Conservation (phyloP, 768 basidiomycete genomes). For the Piloderma croceum region DNA sequence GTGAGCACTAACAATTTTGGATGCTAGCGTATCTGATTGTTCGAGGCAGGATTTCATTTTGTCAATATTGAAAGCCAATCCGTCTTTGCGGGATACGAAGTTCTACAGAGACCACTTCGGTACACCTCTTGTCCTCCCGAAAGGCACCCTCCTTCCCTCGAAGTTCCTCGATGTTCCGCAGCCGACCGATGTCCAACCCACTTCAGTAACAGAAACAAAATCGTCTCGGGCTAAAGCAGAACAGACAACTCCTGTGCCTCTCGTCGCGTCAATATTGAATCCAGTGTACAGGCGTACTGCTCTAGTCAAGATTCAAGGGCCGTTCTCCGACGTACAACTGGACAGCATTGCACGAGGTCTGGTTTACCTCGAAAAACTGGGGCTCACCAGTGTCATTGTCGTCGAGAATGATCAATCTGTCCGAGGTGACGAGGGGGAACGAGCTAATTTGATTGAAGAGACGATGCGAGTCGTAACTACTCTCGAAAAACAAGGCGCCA, state of each 20-base stretch:
- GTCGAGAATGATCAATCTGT: constrained; percentile 80
- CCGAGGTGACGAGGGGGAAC: constrained; percentile 65
- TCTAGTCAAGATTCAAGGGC: constrained; percentile 94
- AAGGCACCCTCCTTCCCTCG: too few relatives aligned
- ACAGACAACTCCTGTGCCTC: constrained; percentile 42
- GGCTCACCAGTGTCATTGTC: constrained; percentile 91
- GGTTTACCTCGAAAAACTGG: constrained; percentile 93
- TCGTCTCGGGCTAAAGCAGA: constrained; percentile 30
- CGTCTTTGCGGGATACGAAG: constrained; percentile 84
- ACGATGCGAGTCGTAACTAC: constrained; percentile 78
- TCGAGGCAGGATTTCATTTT: constrained; percentile 83
- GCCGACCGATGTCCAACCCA: constrained; percentile 13
- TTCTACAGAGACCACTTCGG: constrained; percentile 92
- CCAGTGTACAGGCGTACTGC: constrained; percentile 84
- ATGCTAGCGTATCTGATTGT: constrained; percentile 9
- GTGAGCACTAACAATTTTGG: constrained; percentile 26
- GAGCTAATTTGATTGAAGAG: constrained; percentile 64
- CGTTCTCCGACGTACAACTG: constrained; percentile 88
- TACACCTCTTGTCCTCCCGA: too few relatives aligned
- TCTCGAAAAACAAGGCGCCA: constrained; percentile 80
- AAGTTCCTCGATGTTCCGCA: too few relatives aligned
- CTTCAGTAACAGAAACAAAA: constrained; percentile 22
- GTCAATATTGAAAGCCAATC: constrained; percentile 88
- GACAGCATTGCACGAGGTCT: constrained; percentile 91
- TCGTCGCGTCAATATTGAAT: constrained; percentile 73